Conservation (phyloP, 768 basidiomycete genomes). For the Tulasnella sp. region DNA sequence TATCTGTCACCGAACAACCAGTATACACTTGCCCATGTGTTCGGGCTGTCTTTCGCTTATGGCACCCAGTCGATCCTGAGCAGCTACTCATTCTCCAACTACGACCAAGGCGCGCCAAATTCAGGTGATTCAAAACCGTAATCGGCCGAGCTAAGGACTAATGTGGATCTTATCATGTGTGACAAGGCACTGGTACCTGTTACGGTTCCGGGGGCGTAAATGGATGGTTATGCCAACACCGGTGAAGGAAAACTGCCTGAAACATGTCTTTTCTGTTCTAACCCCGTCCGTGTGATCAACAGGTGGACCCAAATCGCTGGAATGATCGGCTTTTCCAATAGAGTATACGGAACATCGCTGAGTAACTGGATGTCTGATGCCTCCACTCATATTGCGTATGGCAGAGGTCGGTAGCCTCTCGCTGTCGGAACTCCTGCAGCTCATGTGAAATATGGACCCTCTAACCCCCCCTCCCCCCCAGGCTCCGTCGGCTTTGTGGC, state of each 20-base stretch:
- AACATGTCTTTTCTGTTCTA: no score
- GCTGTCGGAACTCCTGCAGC: not conserved
- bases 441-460: no score
- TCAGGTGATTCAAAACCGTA: slow-evolving; percentile 30
- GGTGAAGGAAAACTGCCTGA: not conserved
- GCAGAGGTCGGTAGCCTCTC: slow-evolving; percentile 9
- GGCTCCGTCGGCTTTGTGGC: slow-evolving; percentile 13
- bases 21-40: slow-evolving; percentile 49
- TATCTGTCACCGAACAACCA: slow-evolving; percentile 52
- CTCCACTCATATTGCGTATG: slow-evolving; percentile 15
- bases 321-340: slow-evolving; percentile 17
- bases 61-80: slow-evolving; percentile 56
- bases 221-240: slow-evolving; percentile 18
- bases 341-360: slow-evolving; percentile 4
- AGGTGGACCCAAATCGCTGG: slow-evolving; percentile 13
- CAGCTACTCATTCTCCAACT: slow-evolving; percentile 35
- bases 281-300: no score
- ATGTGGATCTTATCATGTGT: not conserved
- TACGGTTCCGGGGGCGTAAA: slow-evolving; percentile 11
- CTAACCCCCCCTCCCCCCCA: no score
- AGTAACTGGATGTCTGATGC: slow-evolving; percentile 7
- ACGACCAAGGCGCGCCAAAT: slow-evolving; percentile 52
- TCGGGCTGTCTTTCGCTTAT: slow-evolving; percentile 50
- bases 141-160: no score
- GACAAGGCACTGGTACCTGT: slow-evolving; percentile 13